phyloP scores from a whole-genome alignment of 805 yeast species.

The Candida incommunis region DNA sequence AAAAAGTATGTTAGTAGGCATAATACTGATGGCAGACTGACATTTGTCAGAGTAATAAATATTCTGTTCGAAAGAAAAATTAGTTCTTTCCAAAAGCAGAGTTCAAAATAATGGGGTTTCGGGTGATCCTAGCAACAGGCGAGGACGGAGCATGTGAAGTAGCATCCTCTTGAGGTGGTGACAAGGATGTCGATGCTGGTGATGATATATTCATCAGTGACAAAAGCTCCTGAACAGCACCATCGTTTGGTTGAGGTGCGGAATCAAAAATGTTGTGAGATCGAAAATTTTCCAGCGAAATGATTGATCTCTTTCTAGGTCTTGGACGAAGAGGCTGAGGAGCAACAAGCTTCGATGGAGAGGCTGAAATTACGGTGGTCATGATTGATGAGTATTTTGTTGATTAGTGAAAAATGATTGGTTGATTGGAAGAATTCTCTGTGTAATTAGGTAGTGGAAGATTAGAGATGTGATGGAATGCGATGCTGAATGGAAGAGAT shows the following conservation, averaged over 20 bases:
- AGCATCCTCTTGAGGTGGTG: not conserved
- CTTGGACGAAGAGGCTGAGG: slow-evolving; percentile 13
- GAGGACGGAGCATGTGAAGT: slow-evolving; percentile 5
- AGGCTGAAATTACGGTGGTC: slow-evolving; percentile 2
- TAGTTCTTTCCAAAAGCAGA: slow-evolving; percentile 6
- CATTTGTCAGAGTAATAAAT: no score
- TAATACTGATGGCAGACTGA: no score
- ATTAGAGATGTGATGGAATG: no score
- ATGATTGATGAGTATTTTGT: no score
- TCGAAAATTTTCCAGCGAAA: slow-evolving; percentile 6
- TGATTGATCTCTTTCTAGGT: slow-evolving; percentile 7
- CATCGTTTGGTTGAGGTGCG: not conserved
- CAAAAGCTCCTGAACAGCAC: not conserved
- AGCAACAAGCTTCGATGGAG: slow-evolving; percentile 9
- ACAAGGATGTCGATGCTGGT: slow-evolving; percentile 5
- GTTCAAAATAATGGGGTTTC: slow-evolving; percentile 11
- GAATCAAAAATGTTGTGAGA: not conserved
- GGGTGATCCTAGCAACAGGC: slow-evolving; percentile 8
- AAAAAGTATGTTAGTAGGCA: no score
- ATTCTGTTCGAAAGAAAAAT: no score
- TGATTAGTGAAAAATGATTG: no score
- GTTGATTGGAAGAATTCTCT: no score
- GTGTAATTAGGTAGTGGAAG: no score
- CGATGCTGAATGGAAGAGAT: no score
- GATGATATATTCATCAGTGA: not conserved